Evolutionary conservation across 2,329 filamentous ascomycete genomes (phyloP), one percentile per base, ranked within the genome.

Genomic region (Orbilia blumenaviensis): DNA sequence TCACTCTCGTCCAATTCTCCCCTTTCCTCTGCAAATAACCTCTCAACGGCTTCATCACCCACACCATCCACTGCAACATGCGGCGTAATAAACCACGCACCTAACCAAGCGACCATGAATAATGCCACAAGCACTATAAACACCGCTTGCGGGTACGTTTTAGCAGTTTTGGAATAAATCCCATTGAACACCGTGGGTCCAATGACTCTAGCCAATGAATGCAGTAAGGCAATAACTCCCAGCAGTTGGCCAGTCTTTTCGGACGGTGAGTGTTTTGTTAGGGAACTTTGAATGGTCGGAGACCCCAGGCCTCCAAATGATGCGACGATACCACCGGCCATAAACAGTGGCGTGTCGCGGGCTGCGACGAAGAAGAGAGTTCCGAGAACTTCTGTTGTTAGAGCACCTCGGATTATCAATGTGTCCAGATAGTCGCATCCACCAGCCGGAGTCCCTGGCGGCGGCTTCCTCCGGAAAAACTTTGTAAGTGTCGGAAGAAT

Each of bases 251-350:
- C 95, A 0, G 95, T 90, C 52, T 88, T 88, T 78, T 95, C 91
- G 0, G 89, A 86, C 0, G 94, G 92, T 0, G 98, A 90, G 82
- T 98, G 95, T 82, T 97, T 98, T 18, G 93, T 97, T 60, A 97
- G 85, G 0, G 91, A 88, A 0, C 92, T 90, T 81, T 96, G 93
- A 58, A 96, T 86, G 0, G 92, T 95, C 0, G 95, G 94, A 36
- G 90, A 91, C 0, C 91, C 94, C 50, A 98, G 89, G 0, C 94
- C 94, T 23, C 94, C 94, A 41, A 96, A 84, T 0, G 92, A 87
- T 0, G 92, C 90, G 16, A 94, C 80, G 48, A 92, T 85, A 54
- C 92, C 94, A 16, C 89, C 91, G 0, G 89, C 77, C 2, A 78
- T 54, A 32, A 75, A 46, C 36, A 80, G 23, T 63, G 50, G 71